These are phyloP conservation scores for Fusarium sp. DNA, from an alignment of 2,329 filamentous ascomycete genomes.

Conservation along the genomic window DNA sequence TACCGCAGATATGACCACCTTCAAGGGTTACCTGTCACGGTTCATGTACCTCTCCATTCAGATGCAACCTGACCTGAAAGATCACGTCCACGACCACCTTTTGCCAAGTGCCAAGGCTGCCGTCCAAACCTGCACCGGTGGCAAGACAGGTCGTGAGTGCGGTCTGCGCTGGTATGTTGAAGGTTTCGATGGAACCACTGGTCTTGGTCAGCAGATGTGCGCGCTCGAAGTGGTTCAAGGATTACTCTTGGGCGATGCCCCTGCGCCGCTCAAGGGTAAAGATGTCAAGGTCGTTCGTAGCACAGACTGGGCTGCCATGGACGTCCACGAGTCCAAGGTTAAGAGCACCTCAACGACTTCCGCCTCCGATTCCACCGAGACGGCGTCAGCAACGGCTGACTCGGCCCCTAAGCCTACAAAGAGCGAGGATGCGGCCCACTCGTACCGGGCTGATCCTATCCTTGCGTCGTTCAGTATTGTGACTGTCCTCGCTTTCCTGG, in stretches of 20 bases:
- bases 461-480: constrained; percentile 43
- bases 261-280: constrained; percentile 60
- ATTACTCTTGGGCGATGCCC: constrained; percentile 60
- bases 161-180: constrained; percentile 73
- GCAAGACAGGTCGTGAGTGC: constrained; percentile 64
- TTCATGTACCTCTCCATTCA: constrained; percentile 71
- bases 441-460: constrained; percentile 29
- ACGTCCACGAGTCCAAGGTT: constrained; percentile 26
- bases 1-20: constrained; percentile 73
- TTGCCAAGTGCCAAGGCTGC: constrained; percentile 67
- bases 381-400: constrained; percentile 14
- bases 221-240: constrained; percentile 74
- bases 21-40: constrained; percentile 75
- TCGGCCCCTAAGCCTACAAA: constrained; percentile 26
- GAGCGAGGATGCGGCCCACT: constrained; percentile 38
- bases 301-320: constrained; percentile 39
- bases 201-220: constrained; percentile 74
- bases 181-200: constrained; percentile 65
- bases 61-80: constrained; percentile 66
- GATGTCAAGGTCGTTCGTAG: constrained; percentile 61
- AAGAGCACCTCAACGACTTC: constrained; percentile 24
- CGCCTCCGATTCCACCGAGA: constrained; percentile 8
- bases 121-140: constrained; percentile 67
- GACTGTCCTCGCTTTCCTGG: constrained; percentile 37
- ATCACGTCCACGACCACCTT: constrained; percentile 62